These are phyloP conservation scores for Penicillium olsonii DNA, from an alignment of 2,329 filamentous ascomycete genomes.

Conservation along the genomic window DNA sequence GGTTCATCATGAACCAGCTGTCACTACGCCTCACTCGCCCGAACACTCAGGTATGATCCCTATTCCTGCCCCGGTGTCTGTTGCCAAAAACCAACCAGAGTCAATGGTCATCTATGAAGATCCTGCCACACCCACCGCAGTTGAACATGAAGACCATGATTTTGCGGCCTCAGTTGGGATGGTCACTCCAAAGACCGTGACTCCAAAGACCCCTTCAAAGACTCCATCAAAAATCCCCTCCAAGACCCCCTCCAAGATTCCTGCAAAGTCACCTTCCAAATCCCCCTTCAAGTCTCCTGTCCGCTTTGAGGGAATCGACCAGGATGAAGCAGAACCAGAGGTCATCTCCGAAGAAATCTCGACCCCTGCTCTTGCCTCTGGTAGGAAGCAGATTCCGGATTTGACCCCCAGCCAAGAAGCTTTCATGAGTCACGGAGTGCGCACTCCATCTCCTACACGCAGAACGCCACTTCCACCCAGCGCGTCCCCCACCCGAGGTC, in stretches of 20 bases:
- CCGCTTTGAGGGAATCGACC: neutral
- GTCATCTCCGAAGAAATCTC: neutral
- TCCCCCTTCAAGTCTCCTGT: constrained; percentile 8
- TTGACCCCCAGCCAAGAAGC: constrained; percentile 12
- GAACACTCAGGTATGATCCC: constrained; percentile 5
- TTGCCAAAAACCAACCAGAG: constrained; percentile 16
- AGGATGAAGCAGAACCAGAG: neutral
- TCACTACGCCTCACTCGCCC: neutral
- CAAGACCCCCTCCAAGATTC: constrained; percentile 4
- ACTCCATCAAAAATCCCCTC: constrained; percentile 2
- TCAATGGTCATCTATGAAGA: constrained; percentile 31
- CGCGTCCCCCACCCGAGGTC: constrained; percentile 23
- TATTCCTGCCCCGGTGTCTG: constrained; percentile 9
- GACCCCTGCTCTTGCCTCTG: neutral
- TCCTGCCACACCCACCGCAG: constrained; percentile 20
- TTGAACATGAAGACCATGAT: constrained; percentile 2
- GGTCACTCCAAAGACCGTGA: constrained; percentile 7
- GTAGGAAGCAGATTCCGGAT: constrained; percentile 9
- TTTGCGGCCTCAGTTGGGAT: constrained; percentile 9
- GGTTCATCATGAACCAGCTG: neutral
- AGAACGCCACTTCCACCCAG: constrained; percentile 22
- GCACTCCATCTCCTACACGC: constrained; percentile 18
- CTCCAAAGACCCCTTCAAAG: neutral
- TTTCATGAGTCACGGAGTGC: constrained; percentile 14
- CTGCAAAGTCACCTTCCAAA: constrained; percentile 6